A percentile compares a stretch with the other conserved stretches of the same genome.
Evolutionary conservation across 768 basidiomycete species (phyloP).

Genomic region (Dentipellis sp.): DNA sequence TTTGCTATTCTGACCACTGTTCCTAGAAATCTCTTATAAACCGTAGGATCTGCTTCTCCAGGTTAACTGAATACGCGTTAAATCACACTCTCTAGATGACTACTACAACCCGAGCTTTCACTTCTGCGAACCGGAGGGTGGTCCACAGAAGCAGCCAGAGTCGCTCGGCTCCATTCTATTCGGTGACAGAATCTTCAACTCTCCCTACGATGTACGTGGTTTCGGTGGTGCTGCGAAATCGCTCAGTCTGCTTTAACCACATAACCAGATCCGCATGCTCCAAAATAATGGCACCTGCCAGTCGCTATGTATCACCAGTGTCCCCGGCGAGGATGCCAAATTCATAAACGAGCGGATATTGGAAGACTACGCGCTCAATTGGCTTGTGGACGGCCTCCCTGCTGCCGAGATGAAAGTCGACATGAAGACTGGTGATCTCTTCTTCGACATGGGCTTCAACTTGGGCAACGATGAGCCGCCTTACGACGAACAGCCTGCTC

Average conservation of each 20-base stretch:
- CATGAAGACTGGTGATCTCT: slow-evolving; percentile 66
- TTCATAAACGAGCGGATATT: slow-evolving; percentile 89
- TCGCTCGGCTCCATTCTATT: slow-evolving; percentile 91
- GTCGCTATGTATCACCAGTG: slow-evolving; percentile 53
- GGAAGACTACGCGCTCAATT: slow-evolving; percentile 90
- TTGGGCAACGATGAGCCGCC: slow-evolving; percentile 64
- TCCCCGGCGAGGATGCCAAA: slow-evolving; percentile 65
- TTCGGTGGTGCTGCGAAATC: background rate
- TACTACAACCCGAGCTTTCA: slow-evolving; percentile 84
- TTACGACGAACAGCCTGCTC: slow-evolving; percentile 48
- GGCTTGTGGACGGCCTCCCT: slow-evolving; percentile 91
- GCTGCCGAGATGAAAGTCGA: slow-evolving; percentile 90
- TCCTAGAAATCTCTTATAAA: slow-evolving; percentile 83
- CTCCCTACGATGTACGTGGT: slow-evolving; percentile 69
- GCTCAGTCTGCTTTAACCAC: slow-evolving; percentile 1
- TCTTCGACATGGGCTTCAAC: slow-evolving; percentile 93
- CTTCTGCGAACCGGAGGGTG: slow-evolving; percentile 77
- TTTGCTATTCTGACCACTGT: background rate
- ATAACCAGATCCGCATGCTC: slow-evolving; percentile 67
- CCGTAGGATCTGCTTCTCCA: slow-evolving; percentile 36
- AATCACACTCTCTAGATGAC: slow-evolving; percentile 50
- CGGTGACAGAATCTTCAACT: slow-evolving; percentile 90
- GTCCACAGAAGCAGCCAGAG: slow-evolving; percentile 69
- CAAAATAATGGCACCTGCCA: slow-evolving; percentile 68
- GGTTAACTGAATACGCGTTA: background rate